Base-by-base conservation (phyloP, 352 stramenopile species). In the Aphanomyces cochlioides region DNA sequence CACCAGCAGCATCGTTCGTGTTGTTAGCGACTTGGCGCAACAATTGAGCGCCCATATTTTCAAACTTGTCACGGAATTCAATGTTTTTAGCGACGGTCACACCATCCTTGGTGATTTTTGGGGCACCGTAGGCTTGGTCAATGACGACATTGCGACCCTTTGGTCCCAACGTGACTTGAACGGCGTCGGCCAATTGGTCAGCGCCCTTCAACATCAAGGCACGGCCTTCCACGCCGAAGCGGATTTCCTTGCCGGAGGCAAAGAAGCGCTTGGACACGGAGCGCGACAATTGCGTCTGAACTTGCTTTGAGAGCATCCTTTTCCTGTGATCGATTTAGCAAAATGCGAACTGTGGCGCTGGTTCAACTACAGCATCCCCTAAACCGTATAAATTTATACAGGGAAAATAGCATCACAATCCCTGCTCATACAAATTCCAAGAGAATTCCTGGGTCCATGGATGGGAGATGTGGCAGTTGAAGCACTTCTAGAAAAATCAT, bases 81-180 rank as follows among this genome's bases (percentile, higher is more conserved):
- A 99, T 98, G 71, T 91, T 85, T 82, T 98, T 98, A 59, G 96
- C 96, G 39, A 99, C 96, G 17, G 96, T 99, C 12, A 99, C 96
- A 79, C 96, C 96, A 82, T 99, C 96, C 84, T 99, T 99, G 69
- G 96, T 98, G 79, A 99, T 98, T 83, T 98, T 98, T 21, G 96
- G 96, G 41, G 95, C 79, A 53, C 96, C 96, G 76, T 97, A 99
- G 39, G 96, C 93, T 87, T 99, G 97, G 72, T 99, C 96, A 75
- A 99, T 98, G 63, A 99, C 97, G 41, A 98, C 98, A 85, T 99
- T 99, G 72, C 98, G 95, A 77, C 98, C 98, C 85, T 99, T 99
- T 40, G 98, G 98, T 63, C 98, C 98, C 75, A 99, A 90, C 48
- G 98, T 99, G 58, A 99, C 96, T 84, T 99, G 96, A 67, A 99